Conservation (phyloP, 1,284 basidiomycete species). For the Ganoderma multipileum region DNA sequence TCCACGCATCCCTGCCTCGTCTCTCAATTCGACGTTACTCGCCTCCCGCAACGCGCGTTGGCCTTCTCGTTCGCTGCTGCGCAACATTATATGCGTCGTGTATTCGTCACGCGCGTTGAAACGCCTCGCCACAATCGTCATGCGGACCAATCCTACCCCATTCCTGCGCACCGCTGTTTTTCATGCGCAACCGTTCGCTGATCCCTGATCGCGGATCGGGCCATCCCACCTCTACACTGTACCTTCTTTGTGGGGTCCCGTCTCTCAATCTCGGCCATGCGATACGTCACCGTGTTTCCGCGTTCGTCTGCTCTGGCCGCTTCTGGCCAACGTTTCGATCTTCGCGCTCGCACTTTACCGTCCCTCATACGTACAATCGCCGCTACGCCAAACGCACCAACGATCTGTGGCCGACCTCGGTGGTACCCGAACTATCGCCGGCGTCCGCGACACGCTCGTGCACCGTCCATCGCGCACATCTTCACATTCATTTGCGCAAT, state of each 20-base stretch:
- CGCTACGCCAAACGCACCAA: slow-evolving; percentile 10
- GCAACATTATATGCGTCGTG: slow-evolving; percentile 9
- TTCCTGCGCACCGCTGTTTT: neutral
- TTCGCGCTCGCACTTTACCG: slow-evolving; percentile 12
- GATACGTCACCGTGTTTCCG: slow-evolving; percentile 26
- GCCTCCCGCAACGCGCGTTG: slow-evolving; percentile 18
- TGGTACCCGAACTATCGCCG: slow-evolving; percentile 27
- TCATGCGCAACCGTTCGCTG: slow-evolving; percentile 19
- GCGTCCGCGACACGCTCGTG: neutral
- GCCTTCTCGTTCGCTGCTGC: slow-evolving; percentile 11
- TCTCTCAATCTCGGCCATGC: slow-evolving; percentile 19
- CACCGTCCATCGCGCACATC: neutral
- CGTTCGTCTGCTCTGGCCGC: slow-evolving; percentile 7
- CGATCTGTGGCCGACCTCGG: slow-evolving; percentile 20
- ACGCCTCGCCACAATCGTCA: slow-evolving; percentile 20
- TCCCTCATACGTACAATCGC: slow-evolving; percentile 16
- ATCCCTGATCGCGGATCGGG: slow-evolving; percentile 31
- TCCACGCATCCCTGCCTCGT: slow-evolving; percentile 12
- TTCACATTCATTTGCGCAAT: slow-evolving; percentile 5
- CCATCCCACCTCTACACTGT: neutral
- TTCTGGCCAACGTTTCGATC: slow-evolving; percentile 20
- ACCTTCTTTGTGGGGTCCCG: slow-evolving; percentile 12
- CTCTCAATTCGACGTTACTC: slow-evolving; percentile 6
- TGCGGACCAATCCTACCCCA: slow-evolving; percentile 19
- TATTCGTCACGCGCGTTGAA: slow-evolving; percentile 12